Base-by-base conservation (phyloP, 1,284 basidiomycete genomes). In the Athelia sp. region DNA sequence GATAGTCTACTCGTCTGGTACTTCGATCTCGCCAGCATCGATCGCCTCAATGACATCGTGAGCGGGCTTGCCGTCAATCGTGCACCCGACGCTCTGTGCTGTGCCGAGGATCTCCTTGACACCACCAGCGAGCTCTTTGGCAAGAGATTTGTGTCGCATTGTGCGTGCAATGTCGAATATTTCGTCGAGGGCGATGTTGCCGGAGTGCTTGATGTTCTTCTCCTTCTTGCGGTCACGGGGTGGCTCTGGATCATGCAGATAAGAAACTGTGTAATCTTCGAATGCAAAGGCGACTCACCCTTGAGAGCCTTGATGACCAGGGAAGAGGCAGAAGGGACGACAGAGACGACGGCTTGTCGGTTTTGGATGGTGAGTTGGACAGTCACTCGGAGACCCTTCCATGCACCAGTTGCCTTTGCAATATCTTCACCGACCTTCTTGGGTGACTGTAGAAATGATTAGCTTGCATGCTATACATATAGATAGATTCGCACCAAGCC, bases 381-480 rank as follows among this genome's bases (percentile, higher is more conserved):
- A 60, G 97, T 99, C 55, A 99, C 97, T 55, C 95, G 92, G 66
- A 99, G 93, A 79, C 97, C 97, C 78, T 99, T 99, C 97, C 97
- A 99, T 72, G 89, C 89, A 53, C 87, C 84, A 56, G 97, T 98
- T 55, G 97, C 96, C 76, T 99, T 99, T 67, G 97, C 97, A 68
- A 99, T 99, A 78, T 99, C 97, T 91, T 99, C 97, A 78, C 97
- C 97, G 75, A 99, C 95, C 82, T 99, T 99, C 83, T 99, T 99
- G 68, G 97, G 96, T 53, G 97, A 98, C 95, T 98, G 60, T 48
- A 40, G 6, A 40, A 9, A 40, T n/a, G n/a, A n/a, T n/a, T n/a
- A n/a, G n/a, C n/a, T n/a, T n/a, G n/a, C n/a, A n/a, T n/a, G n/a
- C n/a, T n/a, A n/a, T n/a, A n/a, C n/a, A n/a, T n/a, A n/a, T 21